Evolutionary conservation across 176 grass and related monocot species (phyloP).

Genomic region (Carex cristatella): DNA sequence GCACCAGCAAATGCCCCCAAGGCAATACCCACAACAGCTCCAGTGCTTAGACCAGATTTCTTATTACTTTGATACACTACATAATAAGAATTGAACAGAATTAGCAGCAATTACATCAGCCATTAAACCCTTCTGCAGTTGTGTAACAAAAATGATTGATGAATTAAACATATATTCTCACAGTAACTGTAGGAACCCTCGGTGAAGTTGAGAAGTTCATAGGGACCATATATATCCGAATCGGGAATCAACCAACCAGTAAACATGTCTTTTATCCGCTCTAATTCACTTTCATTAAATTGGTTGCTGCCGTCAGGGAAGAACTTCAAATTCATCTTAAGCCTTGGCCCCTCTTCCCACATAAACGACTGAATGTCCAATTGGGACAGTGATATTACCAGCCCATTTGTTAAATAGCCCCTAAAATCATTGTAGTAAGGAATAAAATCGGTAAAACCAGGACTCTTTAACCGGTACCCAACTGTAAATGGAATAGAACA

Average conservation of each 20-base stretch:
- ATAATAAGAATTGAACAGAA: not conserved
- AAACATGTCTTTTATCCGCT: slow-evolving; percentile 50
- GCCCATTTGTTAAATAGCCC: slow-evolving; percentile 29
- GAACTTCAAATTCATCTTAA: slow-evolving; percentile 78
- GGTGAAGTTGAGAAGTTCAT: slow-evolving; percentile 89
- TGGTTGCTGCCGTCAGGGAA: slow-evolving; percentile 47
- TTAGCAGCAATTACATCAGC: slow-evolving; percentile 8
- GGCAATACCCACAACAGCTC: slow-evolving; percentile 38
- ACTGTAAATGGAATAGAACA: slow-evolving; percentile 64
- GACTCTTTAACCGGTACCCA: slow-evolving; percentile 84
- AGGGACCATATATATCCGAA: slow-evolving; percentile 90
- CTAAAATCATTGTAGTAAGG: slow-evolving; percentile 60
- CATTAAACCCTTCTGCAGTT: not conserved
- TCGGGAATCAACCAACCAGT: slow-evolving; percentile 69
- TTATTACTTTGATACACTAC: slow-evolving; percentile 36
- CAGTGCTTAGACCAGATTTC: slow-evolving; percentile 54
- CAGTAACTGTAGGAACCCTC: slow-evolving; percentile 49
- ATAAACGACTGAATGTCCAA: slow-evolving; percentile 50
- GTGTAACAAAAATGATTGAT: slow-evolving; percentile 10
- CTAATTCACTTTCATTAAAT: slow-evolving; percentile 58
- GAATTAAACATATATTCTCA: slow-evolving; percentile 25
- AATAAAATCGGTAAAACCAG: slow-evolving; percentile 65
- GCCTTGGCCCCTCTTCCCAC: slow-evolving; percentile 77
- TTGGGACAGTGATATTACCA: slow-evolving; percentile 51
- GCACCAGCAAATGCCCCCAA: slow-evolving; percentile 48